A percentile compares a stretch with the other conserved stretches of the same genome.
Conservation (phyloP, 257 asterid species). For the Avicennia marina region DNA sequence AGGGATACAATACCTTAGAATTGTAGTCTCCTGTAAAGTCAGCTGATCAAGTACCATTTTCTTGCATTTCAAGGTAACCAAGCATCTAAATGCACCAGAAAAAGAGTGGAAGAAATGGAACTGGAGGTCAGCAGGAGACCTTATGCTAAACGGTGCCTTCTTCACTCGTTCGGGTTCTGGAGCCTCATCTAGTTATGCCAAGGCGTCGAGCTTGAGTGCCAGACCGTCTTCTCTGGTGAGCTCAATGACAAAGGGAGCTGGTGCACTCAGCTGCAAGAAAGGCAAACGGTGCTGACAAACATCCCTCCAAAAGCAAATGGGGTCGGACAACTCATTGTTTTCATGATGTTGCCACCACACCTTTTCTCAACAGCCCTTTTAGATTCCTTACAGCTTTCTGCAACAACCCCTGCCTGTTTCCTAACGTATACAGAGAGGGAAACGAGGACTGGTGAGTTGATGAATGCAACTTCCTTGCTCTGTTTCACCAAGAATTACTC, state of each 20-base stretch:
- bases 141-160: constrained; percentile 83
- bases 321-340: too few species aligned
- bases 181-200: constrained; percentile 76
- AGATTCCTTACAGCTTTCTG: neutral
- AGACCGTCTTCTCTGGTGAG: constrained; percentile 64
- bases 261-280: constrained; percentile 59
- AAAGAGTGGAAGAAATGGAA: constrained; percentile 76
- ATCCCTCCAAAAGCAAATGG: too few species aligned
- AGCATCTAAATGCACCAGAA: constrained; percentile 65
- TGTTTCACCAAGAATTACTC: neutral
- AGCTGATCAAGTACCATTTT: too few species aligned
- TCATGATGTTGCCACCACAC: too few species aligned
- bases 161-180: constrained; percentile 74
- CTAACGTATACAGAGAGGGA: constrained; percentile 5
- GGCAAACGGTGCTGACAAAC: constrained; percentile 50
- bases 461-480: constrained; percentile 16
- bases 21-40: too few species aligned
- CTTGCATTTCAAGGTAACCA: too few species aligned
- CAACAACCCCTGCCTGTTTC: constrained; percentile 28
- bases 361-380: neutral
- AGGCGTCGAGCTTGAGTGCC: constrained; percentile 90
- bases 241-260: constrained; percentile 56
- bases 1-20: too few species aligned
- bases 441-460: constrained; percentile 30
- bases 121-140: constrained; percentile 84